Evolutionary conservation across 2,329 filamentous ascomycete genomes (phyloP).

Genomic region (Xylariaceae sp.): DNA sequence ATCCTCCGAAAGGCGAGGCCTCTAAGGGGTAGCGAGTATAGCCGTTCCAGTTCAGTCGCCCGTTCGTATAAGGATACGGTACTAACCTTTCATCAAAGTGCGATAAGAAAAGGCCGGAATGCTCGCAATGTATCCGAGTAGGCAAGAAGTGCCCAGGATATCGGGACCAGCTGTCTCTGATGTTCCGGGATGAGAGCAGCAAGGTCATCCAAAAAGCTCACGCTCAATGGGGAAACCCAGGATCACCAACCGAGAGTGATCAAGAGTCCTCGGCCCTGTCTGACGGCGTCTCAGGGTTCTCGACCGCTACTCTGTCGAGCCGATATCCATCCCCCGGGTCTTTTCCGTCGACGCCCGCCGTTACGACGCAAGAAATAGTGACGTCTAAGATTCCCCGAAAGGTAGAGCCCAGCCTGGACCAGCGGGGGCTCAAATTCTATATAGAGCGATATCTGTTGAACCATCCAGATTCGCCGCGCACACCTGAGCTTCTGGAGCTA

Average conservation of each 20-base stretch:
- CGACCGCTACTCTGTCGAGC: conserved; percentile 21
- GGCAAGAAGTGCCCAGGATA: conserved; percentile 69
- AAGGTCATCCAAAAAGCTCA: conserved; percentile 67
- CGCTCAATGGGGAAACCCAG: conserved; percentile 54
- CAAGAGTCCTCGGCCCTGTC: not conserved
- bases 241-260: conserved; percentile 35
- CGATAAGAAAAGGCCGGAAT: conserved; percentile 66
- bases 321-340: conserved; percentile 4
- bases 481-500: conserved; percentile 46
- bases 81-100: conserved; percentile 52
- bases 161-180: conserved; percentile 67
- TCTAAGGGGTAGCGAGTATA: not conserved
- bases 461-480: conserved; percentile 57
- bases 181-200: conserved; percentile 71
- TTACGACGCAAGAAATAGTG: conserved; percentile 24
- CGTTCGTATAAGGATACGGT: not conserved
- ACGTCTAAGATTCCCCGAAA: conserved; percentile 39
- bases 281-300: not conserved
- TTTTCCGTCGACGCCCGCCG: not conserved
- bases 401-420: conserved; percentile 52
- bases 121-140: conserved; percentile 67
- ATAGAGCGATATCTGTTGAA: conserved; percentile 58
- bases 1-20: not conserved
- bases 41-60: not conserved
- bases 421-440: conserved; percentile 59